phyloP scores from a whole-genome alignment of 148 eudicot genomes.

The Vaccinium myrtillus region DNA sequence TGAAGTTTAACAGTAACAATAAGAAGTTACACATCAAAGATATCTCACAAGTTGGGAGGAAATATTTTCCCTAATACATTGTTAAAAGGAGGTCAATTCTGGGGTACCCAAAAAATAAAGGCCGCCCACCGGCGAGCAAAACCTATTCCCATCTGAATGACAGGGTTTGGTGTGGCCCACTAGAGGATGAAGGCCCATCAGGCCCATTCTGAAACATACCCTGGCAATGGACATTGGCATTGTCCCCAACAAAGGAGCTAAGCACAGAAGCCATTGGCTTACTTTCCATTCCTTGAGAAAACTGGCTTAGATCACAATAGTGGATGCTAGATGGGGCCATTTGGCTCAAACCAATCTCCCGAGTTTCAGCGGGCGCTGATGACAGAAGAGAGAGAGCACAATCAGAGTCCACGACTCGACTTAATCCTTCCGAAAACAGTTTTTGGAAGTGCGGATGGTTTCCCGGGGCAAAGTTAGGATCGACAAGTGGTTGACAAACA shows the following conservation, averaged over 20 bases:
- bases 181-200: conserved; percentile 43
- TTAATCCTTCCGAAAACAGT: conserved; percentile 30
- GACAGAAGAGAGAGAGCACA: conserved; percentile 99
- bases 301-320: conserved; percentile 36
- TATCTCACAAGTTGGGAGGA: background rate
- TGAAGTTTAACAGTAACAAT: background rate
- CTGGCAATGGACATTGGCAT: conserved; percentile 35
- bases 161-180: conserved; percentile 56
- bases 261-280: conserved; percentile 20
- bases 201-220: conserved; percentile 40
- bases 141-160: conserved; percentile 73
- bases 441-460: conserved; percentile 25
- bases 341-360: conserved; percentile 44
- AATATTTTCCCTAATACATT: background rate
- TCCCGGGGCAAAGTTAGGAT: conserved; percentile 24
- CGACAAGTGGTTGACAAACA: conserved; percentile 39
- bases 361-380: conserved; percentile 53
- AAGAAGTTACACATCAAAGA: background rate
- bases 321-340: conserved; percentile 32
- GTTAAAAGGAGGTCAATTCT: too few species aligned
- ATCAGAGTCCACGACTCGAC: conserved; percentile 46
- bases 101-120: background rate
- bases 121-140: background rate
- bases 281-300: conserved; percentile 19
- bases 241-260: conserved; percentile 11